These are phyloP conservation scores for Coemansia sp. DNA, from an alignment of 192 early-diverging fungal species.

Conservation along the genomic window DNA sequence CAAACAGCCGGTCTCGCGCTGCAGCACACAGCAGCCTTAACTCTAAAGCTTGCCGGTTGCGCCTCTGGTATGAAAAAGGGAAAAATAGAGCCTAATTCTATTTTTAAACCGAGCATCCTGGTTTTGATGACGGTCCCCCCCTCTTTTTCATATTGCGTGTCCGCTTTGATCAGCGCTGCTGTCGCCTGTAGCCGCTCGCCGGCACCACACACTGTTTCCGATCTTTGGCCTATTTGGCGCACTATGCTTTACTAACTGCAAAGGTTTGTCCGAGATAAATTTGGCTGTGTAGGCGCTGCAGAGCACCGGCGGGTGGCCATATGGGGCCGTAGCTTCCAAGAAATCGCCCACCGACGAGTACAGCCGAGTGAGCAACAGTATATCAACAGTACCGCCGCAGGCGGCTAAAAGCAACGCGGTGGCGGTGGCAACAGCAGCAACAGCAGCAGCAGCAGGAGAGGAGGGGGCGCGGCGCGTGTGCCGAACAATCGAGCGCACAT, in stretches of 20 bases:
- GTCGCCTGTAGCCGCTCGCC: no score
- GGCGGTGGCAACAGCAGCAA: slow-evolving; percentile 5
- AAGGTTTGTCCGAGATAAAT: no score
- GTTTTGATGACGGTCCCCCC: no score
- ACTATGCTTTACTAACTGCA: no score
- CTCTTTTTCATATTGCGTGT: no score
- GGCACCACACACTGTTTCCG: no score
- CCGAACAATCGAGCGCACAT: slow-evolving; percentile 40
- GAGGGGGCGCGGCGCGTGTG: slow-evolving; percentile 3
- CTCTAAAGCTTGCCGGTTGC: neutral
- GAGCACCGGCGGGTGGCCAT: no score
- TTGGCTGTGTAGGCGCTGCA: no score
- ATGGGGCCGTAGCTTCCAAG: no score
- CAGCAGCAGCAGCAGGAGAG: neutral
- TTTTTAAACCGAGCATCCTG: slow-evolving; percentile 6
- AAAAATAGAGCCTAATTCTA: slow-evolving; percentile 1
- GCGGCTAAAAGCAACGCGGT: neutral
- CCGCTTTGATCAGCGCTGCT: no score
- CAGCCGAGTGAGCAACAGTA: slow-evolving; percentile 1
- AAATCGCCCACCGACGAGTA: slow-evolving; percentile 30
- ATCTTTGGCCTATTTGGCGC: no score
- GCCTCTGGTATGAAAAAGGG: neutral
- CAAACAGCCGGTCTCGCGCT: neutral
- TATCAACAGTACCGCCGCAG: slow-evolving; percentile 10
- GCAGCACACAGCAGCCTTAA: neutral